Conservation (phyloP, 345 rosid species). For the Linum usitatissimum region DNA sequence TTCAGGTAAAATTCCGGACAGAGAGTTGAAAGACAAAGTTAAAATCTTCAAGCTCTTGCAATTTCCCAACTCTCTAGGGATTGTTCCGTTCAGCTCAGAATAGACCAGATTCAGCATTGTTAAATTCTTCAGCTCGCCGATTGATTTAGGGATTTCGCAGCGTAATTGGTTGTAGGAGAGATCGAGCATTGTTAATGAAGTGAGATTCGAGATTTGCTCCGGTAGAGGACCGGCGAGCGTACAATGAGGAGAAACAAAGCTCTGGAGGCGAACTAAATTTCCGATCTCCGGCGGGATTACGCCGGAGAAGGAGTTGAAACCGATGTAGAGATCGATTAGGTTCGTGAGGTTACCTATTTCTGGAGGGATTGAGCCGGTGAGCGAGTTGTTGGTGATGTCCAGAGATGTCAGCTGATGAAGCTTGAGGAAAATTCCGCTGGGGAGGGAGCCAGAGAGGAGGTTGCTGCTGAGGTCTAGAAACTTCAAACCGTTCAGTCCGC, state of each 20-base stretch:
- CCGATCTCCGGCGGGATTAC: conserved; percentile 62
- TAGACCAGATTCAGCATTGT: conserved; percentile 45
- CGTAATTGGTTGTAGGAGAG: conserved; percentile 77
- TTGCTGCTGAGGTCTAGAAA: conserved; percentile 60
- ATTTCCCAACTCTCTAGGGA: conserved; percentile 64
- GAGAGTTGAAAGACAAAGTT: conserved; percentile 56
- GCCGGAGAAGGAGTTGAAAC: conserved; percentile 58
- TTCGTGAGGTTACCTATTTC: conserved; percentile 45
- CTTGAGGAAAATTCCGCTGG: conserved; percentile 28
- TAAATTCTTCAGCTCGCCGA: conserved; percentile 46
- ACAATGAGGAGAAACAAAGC: conserved; percentile 45
- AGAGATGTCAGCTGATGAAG: conserved; percentile 41
- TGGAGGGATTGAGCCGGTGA: conserved; percentile 46
- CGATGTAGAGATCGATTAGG: conserved; percentile 63
- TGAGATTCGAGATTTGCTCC: conserved; percentile 36
- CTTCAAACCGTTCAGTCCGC: conserved; percentile 33
- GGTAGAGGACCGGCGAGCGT: conserved; percentile 69
- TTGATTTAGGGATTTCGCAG: conserved; percentile 43
- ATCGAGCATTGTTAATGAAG: conserved; percentile 43
- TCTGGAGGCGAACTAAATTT: conserved; percentile 37
- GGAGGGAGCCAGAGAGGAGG: conserved; percentile 50
- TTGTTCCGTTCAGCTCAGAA: conserved; percentile 47
- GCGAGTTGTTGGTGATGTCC: conserved; percentile 64
- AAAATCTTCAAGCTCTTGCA: conserved; percentile 55
- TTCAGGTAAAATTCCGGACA: conserved; percentile 55